Conservation (phyloP, 441 rosid species). For the Croton laevigatus region DNA sequence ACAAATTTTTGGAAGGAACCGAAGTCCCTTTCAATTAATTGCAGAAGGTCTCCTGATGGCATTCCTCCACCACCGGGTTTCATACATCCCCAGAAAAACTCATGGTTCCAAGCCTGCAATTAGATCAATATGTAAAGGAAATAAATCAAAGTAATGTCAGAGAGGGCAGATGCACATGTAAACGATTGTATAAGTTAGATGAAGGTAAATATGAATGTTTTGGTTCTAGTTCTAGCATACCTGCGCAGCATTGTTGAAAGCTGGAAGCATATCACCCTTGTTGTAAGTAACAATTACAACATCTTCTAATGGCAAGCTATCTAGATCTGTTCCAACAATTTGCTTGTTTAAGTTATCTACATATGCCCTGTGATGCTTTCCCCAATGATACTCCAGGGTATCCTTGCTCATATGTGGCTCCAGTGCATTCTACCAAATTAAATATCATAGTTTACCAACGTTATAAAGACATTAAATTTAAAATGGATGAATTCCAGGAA, state of each 20-base stretch:
- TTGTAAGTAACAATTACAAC: slow-evolving; percentile 56
- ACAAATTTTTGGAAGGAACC: slow-evolving; percentile 61
- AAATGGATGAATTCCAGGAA: not conserved
- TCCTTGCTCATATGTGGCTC: slow-evolving; percentile 86
- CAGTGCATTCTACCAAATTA: slow-evolving; percentile 56
- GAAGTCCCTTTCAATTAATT: slow-evolving; percentile 75
- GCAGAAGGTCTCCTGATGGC: slow-evolving; percentile 74
- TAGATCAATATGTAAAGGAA: slow-evolving; percentile 4
- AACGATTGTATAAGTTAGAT: not conserved
- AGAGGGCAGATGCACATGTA: not conserved
- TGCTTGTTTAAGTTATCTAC: slow-evolving; percentile 88
- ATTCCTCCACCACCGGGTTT: slow-evolving; percentile 90
- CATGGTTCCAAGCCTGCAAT: slow-evolving; percentile 87
- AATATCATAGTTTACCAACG: not conserved
- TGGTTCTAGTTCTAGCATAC: slow-evolving; percentile 28
- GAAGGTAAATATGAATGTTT: not conserved
- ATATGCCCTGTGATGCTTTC: slow-evolving; percentile 83
- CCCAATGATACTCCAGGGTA: slow-evolving; percentile 86
- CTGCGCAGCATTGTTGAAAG: slow-evolving; percentile 95
- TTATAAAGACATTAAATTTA: not conserved
- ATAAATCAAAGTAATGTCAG: not conserved
- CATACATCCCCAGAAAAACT: slow-evolving; percentile 94
- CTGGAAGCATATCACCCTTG: slow-evolving; percentile 75
- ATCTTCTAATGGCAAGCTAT: slow-evolving; percentile 59
- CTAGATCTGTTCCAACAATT: slow-evolving; percentile 64